Conservation (phyloP, 768 basidiomycete genomes). For the Pleurotus tuoliensis region DNA sequence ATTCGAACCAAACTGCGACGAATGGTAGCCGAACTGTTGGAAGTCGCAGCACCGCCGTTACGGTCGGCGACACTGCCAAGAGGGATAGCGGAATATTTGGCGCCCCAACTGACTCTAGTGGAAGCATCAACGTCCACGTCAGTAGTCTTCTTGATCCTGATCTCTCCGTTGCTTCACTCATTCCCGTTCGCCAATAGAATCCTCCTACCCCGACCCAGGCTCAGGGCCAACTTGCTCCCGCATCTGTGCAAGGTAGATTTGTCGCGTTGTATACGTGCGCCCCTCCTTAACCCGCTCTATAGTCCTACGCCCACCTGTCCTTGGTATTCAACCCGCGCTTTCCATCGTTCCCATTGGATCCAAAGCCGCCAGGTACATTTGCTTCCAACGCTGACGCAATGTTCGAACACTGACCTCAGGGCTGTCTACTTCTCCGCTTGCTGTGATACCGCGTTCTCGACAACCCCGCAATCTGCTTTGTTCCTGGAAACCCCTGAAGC, state of each 20-base stretch:
- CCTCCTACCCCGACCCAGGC: not conserved
- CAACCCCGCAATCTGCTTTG: too few species aligned
- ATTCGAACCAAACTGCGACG: not conserved
- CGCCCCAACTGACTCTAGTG: conserved; percentile 4
- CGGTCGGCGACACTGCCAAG: not conserved
- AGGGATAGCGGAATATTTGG: conserved; percentile 3
- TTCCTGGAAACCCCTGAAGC: not conserved
- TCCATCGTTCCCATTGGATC: conserved; percentile 36
- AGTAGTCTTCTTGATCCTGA: not conserved
- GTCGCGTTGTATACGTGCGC: not conserved
- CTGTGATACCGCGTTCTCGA: not conserved
- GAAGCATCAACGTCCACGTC: conserved; percentile 1
- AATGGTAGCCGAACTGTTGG: not conserved
- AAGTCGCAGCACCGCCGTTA: not conserved
- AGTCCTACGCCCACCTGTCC: conserved; percentile 33
- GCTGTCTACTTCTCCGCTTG: not conserved
- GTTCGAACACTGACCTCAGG: not conserved
- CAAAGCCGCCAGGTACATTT: conserved; percentile 22
- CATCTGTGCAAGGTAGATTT: conserved; percentile 1
- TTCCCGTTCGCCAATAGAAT: not conserved
- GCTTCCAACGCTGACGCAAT: conserved; percentile 6
- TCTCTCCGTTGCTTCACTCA: too few species aligned
- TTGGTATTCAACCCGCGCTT: conserved; percentile 68
- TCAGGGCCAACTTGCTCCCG: not conserved
- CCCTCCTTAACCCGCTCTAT: not conserved